Percentiles rank a stretch among this genome's conserved stretches.
Evolutionary conservation across 495 filamentous ascomycete genomes (phyloP).

Genomic region (Neurospora sp.): DNA sequence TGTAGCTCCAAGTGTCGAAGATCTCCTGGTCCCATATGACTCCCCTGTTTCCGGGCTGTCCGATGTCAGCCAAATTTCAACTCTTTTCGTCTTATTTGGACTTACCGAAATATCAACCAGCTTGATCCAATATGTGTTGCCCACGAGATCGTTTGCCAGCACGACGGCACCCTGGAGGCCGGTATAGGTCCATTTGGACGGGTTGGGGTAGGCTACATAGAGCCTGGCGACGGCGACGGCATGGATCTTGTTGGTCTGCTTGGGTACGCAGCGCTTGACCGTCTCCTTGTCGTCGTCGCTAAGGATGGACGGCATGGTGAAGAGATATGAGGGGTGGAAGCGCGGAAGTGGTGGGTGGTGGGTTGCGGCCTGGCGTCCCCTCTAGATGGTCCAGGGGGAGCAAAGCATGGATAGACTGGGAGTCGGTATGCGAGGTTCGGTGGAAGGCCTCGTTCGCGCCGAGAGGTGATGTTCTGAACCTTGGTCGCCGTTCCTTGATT

Average conservation of each 20-base stretch:
- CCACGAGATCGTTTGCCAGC: slow-evolving; percentile 85
- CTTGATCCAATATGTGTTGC: slow-evolving; percentile 94
- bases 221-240: slow-evolving; percentile 88
- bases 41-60: slow-evolving; percentile 65
- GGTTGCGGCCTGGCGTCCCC: slow-evolving; percentile 1
- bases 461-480: background rate
- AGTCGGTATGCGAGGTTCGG: background rate
- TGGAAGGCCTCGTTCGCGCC: background rate
- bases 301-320: slow-evolving; percentile 76
- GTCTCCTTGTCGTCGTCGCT: slow-evolving; percentile 86
- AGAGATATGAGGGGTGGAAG: slow-evolving; percentile 1
- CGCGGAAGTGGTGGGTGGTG: background rate
- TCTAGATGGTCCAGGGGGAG: background rate
- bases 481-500: background rate
- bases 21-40: slow-evolving; percentile 99
- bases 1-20: slow-evolving; percentile 87
- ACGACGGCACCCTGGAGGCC: slow-evolving; percentile 91
- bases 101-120: slow-evolving; percentile 90
- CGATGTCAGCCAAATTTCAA: slow-evolving; percentile 10
- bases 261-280: slow-evolving; percentile 84
- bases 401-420: slow-evolving; percentile 2
- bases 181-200: slow-evolving; percentile 83
- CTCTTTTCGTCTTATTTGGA: slow-evolving; percentile 5
- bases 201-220: slow-evolving; percentile 85
- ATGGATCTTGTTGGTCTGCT: slow-evolving; percentile 88